These are phyloP conservation scores for Cydonia oblonga DNA, from an alignment of 331 rosid species.

Conservation along the genomic window DNA sequence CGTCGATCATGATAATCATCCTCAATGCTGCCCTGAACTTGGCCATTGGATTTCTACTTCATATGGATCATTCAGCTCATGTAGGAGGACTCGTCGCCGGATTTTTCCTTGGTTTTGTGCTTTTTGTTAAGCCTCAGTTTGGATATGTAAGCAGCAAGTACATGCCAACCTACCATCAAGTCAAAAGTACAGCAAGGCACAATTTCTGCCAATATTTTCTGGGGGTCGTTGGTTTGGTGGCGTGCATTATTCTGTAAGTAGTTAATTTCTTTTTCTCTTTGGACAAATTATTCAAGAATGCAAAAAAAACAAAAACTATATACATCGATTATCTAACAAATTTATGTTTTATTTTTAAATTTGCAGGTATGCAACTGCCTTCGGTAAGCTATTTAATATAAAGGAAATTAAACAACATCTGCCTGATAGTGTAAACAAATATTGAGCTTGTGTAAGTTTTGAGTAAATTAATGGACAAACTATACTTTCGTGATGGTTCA, in stretches of 20 bases:
- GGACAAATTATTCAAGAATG: neutral
- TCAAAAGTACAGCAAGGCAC: constrained; percentile 40
- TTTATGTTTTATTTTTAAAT: neutral
- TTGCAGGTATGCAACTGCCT: constrained; percentile 48
- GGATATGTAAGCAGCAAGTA: constrained; percentile 54
- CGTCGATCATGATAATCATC: constrained; percentile 42
- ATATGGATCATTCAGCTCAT: constrained; percentile 81
- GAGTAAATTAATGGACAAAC: neutral
- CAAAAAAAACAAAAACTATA: neutral
- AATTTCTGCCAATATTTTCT: constrained; percentile 53
- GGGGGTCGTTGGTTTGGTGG: constrained; percentile 19
- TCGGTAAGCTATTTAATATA: constrained; percentile 22
- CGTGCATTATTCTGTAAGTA: constrained; percentile 44
- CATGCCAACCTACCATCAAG: constrained; percentile 47
- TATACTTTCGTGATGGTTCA: neutral
- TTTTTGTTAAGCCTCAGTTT: constrained; percentile 65
- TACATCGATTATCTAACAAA: neutral
- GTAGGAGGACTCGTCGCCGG: constrained; percentile 78
- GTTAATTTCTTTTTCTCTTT: neutral
- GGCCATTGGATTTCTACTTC: constrained; percentile 65
- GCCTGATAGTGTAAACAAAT: neutral
- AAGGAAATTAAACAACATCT: neutral
- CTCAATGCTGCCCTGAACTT: constrained; percentile 50
- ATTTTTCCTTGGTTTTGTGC: constrained; percentile 66
- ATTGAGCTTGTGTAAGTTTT: neutral